phyloP scores from a whole-genome alignment of 805 yeast species.

The Metschnikowia rubicola region DNA sequence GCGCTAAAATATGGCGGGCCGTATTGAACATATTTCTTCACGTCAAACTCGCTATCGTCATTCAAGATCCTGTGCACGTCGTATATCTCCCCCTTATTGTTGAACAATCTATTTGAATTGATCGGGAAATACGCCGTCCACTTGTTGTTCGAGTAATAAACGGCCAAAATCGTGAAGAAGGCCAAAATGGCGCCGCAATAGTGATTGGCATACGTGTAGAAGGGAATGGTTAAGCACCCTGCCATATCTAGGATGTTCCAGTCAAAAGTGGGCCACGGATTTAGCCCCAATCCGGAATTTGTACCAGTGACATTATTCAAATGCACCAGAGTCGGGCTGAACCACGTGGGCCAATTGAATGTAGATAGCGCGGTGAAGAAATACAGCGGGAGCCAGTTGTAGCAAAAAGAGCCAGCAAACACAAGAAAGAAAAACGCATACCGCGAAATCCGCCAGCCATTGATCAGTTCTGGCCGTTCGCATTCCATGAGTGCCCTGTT shows the following conservation, averaged over 20 bases:
- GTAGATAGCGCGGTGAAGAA: conserved; percentile 38
- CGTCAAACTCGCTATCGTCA: conserved; percentile 43
- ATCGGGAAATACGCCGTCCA: conserved; percentile 52
- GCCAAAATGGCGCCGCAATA: conserved; percentile 36
- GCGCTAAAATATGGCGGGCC: conserved; percentile 69
- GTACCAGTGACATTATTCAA: conserved; percentile 39
- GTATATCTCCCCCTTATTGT: conserved; percentile 48
- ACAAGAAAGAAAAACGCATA: conserved; percentile 38
- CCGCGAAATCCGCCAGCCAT: conserved; percentile 43
- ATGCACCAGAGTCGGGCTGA: conserved; percentile 37
- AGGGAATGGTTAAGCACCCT: conserved; percentile 41
- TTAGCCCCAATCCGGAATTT: conserved; percentile 37
- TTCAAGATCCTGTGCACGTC: conserved; percentile 46
- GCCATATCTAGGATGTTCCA: conserved; percentile 40
- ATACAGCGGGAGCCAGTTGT: conserved; percentile 42
- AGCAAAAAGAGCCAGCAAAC: conserved; percentile 33
- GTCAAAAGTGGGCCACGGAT: conserved; percentile 42
- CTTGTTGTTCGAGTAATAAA: conserved; percentile 46
- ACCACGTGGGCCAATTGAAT: conserved; percentile 47
- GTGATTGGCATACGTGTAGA: conserved; percentile 40
- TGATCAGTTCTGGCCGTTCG: conserved; percentile 21
- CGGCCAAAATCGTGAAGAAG: conserved; percentile 28
- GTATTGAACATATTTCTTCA: conserved; percentile 44
- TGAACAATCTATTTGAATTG: conserved; percentile 49
- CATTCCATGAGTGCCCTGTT: conserved; percentile 39